phyloP scores from a whole-genome alignment of 352 stramenopile genomes.

The Phytophthora hibernalis region DNA sequence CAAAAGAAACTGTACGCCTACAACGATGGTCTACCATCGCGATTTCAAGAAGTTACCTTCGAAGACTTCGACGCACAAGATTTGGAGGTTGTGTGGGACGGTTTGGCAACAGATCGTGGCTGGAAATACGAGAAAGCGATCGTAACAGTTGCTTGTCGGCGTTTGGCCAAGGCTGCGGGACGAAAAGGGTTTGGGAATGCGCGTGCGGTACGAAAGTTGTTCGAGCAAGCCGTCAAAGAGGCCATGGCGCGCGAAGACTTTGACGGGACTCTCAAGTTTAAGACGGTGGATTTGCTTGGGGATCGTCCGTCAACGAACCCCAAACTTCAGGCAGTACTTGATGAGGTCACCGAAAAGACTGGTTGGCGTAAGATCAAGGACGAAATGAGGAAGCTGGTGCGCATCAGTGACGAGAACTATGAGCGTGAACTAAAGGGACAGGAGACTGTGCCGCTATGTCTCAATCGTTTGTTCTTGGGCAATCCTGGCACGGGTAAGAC shows the following conservation, averaged over 20 bases:
- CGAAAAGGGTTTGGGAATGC: slow-evolving; percentile 91
- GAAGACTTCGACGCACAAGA: slow-evolving; percentile 93
- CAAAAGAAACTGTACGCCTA: slow-evolving; percentile 93
- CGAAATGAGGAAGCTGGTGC: slow-evolving; percentile 74
- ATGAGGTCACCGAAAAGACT: slow-evolving; percentile 77
- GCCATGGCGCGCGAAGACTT: slow-evolving; percentile 83
- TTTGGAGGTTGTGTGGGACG: slow-evolving; percentile 79
- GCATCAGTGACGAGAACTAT: slow-evolving; percentile 86
- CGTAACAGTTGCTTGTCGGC: slow-evolving; percentile 69
- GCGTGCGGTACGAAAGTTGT: slow-evolving; percentile 72
- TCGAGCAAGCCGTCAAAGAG: slow-evolving; percentile 67
- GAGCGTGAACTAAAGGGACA: slow-evolving; percentile 77
- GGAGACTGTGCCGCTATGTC: slow-evolving; percentile 61
- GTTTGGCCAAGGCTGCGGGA: slow-evolving; percentile 65
- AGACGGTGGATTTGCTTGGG: slow-evolving; percentile 78
- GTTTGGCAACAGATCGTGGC: slow-evolving; percentile 46
- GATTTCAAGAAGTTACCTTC: slow-evolving; percentile 90
- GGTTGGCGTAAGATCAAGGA: slow-evolving; percentile 85
- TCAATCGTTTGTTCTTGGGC: slow-evolving; percentile 92
- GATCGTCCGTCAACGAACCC: slow-evolving; percentile 79
- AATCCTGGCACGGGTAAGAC: slow-evolving; percentile 95
- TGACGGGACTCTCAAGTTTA: slow-evolving; percentile 51
- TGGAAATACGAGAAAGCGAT: slow-evolving; percentile 60
- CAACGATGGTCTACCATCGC: slow-evolving; percentile 88
- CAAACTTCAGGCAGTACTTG: slow-evolving; percentile 62